Evolutionary conservation across 2,329 filamentous ascomycete genomes (phyloP), one percentile per base, ranked within the genome.

Genomic region (Penicillium olsonii): DNA sequence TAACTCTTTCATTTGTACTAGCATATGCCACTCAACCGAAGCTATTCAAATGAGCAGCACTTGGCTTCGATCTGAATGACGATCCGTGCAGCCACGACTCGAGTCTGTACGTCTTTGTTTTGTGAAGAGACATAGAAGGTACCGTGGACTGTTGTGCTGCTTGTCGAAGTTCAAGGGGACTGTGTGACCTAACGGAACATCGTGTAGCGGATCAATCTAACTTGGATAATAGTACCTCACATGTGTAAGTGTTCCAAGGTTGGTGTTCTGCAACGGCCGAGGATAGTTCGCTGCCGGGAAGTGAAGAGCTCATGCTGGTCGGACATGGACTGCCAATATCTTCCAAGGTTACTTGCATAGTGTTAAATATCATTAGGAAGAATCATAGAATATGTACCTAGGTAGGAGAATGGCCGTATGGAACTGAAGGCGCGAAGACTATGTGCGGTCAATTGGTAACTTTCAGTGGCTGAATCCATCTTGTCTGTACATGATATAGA

Each of bases 401-500:
- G 15, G n/a, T n/a, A n/a, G n/a, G n/a, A n/a, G n/a, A n/a, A n/a
- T n/a, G n/a, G n/a, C n/a, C n/a, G n/a, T 26, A 43, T 48, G 12
- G 7, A 20, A 41, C 14, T 12, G 38, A 42, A 20, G 24, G n/a
- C 20, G 18, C 22, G 42, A 27, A 40, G 37, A 37, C 24, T 50
- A 50, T 50, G 38, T 50, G 42, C 43, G 22, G 37, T 27, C 31
- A 43, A 50, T 42, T 42, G 43, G 43, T 20, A 17, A 37, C 27
- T 37, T 47, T 15, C 17, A 42, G 12, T 39, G n/a, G 24, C 35
- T 37, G 37, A 45, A 11, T 38, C 50, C 45, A 45, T 42, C 20
- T 17, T 37, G 43, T 46, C 45, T 55, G 50, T 55, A 55, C 50
- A 55, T 37, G 35, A 43, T 43, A 42, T 40, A 42, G 34, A 44